Percentiles rank a stretch among this genome's conserved stretches.
phyloP scores from a whole-genome alignment of 352 stramenopile species.

The Pythium apleroticum region DNA sequence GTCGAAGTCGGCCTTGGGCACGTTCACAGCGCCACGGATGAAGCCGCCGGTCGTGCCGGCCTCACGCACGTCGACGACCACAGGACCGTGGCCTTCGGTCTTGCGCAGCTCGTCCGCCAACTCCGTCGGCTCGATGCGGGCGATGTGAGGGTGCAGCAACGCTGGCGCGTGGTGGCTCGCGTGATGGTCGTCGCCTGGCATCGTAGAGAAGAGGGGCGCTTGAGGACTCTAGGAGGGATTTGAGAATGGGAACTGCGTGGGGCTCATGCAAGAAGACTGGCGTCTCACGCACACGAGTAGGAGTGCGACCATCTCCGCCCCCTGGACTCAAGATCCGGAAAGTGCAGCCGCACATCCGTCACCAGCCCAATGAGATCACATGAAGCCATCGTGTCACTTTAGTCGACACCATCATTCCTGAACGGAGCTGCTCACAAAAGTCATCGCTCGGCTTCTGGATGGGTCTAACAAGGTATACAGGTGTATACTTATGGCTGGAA shows the following conservation, averaged over 20 bases:
- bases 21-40: slow-evolving; percentile 25
- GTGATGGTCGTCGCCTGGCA: slow-evolving; percentile 14
- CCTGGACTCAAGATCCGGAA: background rate
- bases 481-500: background rate
- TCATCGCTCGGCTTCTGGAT: background rate
- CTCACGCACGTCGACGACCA: slow-evolving; percentile 34
- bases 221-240: background rate
- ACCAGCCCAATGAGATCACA: slow-evolving; percentile 7
- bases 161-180: slow-evolving; percentile 6
- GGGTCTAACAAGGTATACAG: background rate
- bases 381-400: slow-evolving; percentile 9
- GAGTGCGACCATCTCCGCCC: background rate
- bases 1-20: slow-evolving; percentile 25
- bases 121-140: slow-evolving; percentile 19
- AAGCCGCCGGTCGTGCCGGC: slow-evolving; percentile 29
- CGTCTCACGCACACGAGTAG: slow-evolving; percentile 4
- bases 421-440: background rate
- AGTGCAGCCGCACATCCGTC: no score
- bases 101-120: slow-evolving; percentile 21
- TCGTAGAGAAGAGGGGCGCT: background rate
- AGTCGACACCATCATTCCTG: slow-evolving; percentile 18
- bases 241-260: background rate
- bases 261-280: background rate
- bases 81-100: slow-evolving; percentile 1
- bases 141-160: slow-evolving; percentile 22